Conservation (phyloP, 1,284 basidiomycete genomes). For the Puccinia coronata region DNA sequence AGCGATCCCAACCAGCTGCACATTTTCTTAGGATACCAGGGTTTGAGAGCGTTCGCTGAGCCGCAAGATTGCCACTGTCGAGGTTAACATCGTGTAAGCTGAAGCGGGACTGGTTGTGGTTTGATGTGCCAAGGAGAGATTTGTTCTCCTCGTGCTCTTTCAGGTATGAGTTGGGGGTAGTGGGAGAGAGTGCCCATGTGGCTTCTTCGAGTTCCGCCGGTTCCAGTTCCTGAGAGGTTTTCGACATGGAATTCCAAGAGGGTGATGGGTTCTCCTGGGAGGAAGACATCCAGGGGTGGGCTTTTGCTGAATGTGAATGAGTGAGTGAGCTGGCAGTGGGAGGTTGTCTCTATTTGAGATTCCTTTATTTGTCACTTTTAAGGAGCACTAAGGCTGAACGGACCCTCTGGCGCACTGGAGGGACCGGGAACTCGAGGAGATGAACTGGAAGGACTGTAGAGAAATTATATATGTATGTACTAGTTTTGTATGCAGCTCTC, state of each 20-base stretch:
- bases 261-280: background rate
- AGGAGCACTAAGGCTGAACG: background rate
- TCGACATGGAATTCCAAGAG: background rate
- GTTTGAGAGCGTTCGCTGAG: background rate
- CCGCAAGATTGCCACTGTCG: background rate
- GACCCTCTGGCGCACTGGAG: background rate
- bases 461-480: background rate
- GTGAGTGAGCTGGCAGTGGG: background rate
- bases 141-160: conserved; percentile 36
- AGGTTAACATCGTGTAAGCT: conserved; percentile 29
- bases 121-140: conserved; percentile 16
- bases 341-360: too few species aligned
- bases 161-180: conserved; percentile 14
- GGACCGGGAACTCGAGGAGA: background rate
- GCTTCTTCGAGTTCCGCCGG: conserved; percentile 18
- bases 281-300: background rate
- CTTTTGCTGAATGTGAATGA: background rate
- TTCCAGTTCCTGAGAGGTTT: conserved; percentile 18
- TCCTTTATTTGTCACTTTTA: too few species aligned
- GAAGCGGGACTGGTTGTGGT: conserved; percentile 8
- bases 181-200: conserved; percentile 21
- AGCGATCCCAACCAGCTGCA: conserved; percentile 6
- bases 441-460: background rate
- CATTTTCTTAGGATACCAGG: background rate
- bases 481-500: background rate